These are phyloP conservation scores for Cinnamomum micranthum DNA, from an alignment of 164 flowering plant genomes.

Conservation along the genomic window DNA sequence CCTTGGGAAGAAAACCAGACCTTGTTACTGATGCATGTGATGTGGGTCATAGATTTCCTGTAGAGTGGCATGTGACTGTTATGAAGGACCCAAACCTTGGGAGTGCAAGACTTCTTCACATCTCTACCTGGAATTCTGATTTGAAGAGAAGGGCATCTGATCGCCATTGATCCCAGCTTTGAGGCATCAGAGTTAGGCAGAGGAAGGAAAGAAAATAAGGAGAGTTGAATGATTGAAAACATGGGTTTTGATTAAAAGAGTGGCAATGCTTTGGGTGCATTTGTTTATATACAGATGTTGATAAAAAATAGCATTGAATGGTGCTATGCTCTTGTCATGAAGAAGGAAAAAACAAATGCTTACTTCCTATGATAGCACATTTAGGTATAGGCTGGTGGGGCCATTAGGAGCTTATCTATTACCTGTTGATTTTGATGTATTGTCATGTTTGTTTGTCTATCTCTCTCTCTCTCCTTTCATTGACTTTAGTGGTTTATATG, in stretches of 20 bases:
- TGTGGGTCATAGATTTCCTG: neutral
- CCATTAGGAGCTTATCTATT: neutral
- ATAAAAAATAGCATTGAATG: neutral
- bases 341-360: too few relatives aligned
- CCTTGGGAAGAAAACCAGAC: neutral
- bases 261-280: too few relatives aligned
- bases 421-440: neutral
- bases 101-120: neutral
- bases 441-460: neutral
- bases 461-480: neutral
- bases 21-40: conserved; percentile 11
- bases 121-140: neutral
- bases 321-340: neutral
- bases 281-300: neutral
- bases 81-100: conserved; percentile 5
- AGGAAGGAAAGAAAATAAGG: neutral
- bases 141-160: neutral
- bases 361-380: neutral
- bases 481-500: neutral
- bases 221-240: neutral
- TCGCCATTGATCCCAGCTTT: conserved; percentile 8
- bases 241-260: neutral
- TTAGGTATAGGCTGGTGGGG: neutral
- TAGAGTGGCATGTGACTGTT: neutral
- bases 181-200: neutral